Evolutionary conservation across 2,329 filamentous ascomycete genomes (phyloP), one percentile per base, ranked within the genome.

Genomic region (Zalaria obscura): DNA sequence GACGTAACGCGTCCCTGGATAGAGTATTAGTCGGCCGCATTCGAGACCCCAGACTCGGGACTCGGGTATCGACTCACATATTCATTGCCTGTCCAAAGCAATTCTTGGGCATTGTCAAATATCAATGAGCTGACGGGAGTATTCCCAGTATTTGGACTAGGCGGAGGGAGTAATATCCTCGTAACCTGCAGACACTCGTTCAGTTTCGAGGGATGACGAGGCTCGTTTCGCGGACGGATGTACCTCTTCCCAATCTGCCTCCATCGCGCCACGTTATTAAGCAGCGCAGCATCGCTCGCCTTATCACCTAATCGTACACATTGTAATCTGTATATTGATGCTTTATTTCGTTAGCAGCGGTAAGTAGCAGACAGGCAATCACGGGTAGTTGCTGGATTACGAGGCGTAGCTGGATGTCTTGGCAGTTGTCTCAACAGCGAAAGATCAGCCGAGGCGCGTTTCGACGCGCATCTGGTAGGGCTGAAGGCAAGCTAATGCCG

Each of bases 61-160:
- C 26, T 39, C 33, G 43, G 34, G 45, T 5, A 31, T 25, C 10
- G 27, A 62, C 75, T 68, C 69, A 91, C 85, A 70, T 80, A 85
- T 66, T 91, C 84, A 61, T 91, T 93, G 37, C 88, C 93, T 3
- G 80, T 78, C 91, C 93, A 98, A 40, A 98, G 65, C 31, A 98
- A 72, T 61, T 98, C 91, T 60, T 94, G 83, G 33, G 73, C 72
- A 43, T 81, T 82, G 61, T 98, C 91, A 62, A 98, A 98, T 38
- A 83, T 81, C 60, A 95, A 75, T 3, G 86, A 80, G 36, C 83
- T 80, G 50, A 86, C 77, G 43, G 77, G 76, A 25, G 82, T 82
- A 26, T 49, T 40, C 54, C 82, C 67, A 50, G 73, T 73, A 66
- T 82, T 78, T 54, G 77, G 70, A 57, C 76, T 80, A 55, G 83